Evolutionary conservation across 2,329 filamentous ascomycete genomes (phyloP).

Genomic region (Exserohilum turcica): DNA sequence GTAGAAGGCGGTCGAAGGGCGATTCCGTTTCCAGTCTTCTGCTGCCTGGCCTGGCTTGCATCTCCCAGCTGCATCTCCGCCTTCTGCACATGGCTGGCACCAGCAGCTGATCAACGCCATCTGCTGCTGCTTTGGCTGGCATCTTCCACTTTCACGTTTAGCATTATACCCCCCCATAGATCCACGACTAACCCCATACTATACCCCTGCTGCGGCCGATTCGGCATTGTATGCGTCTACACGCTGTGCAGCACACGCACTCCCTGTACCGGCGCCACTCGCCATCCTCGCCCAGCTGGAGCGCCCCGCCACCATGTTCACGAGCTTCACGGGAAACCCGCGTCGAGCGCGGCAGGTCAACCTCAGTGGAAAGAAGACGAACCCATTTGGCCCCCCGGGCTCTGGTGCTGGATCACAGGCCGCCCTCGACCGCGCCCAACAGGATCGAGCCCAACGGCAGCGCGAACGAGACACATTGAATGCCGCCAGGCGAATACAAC

Average conservation of each 20-base stretch:
- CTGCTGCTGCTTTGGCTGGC: slow-evolving; percentile 5
- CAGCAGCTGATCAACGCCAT: background rate
- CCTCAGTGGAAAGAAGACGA: slow-evolving; percentile 80
- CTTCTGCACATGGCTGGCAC: background rate
- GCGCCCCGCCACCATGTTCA: slow-evolving; percentile 70
- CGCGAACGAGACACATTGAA: slow-evolving; percentile 77
- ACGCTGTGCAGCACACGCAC: background rate
- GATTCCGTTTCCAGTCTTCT: background rate
- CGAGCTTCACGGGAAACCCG: slow-evolving; percentile 86
- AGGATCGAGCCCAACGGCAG: slow-evolving; percentile 80
- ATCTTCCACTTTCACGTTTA: slow-evolving; percentile 5
- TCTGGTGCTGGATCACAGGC: slow-evolving; percentile 69
- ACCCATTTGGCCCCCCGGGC: slow-evolving; percentile 72
- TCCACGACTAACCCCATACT: slow-evolving; percentile 9
- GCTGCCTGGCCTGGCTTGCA: background rate
- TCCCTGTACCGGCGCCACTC: background rate
- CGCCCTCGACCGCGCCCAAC: slow-evolving; percentile 83
- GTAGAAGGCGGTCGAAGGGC: slow-evolving; percentile 15
- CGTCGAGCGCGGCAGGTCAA: slow-evolving; percentile 90
- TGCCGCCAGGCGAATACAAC: slow-evolving; percentile 76
- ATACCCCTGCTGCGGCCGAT: background rate
- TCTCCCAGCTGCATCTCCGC: background rate
- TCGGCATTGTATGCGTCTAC: too few relatives aligned
- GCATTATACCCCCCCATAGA: slow-evolving; percentile 4
- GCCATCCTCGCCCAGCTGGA: background rate